Evolutionary conservation across 78 protist species (phyloP).

Genomic region (Monosiga brevicollis): DNA sequence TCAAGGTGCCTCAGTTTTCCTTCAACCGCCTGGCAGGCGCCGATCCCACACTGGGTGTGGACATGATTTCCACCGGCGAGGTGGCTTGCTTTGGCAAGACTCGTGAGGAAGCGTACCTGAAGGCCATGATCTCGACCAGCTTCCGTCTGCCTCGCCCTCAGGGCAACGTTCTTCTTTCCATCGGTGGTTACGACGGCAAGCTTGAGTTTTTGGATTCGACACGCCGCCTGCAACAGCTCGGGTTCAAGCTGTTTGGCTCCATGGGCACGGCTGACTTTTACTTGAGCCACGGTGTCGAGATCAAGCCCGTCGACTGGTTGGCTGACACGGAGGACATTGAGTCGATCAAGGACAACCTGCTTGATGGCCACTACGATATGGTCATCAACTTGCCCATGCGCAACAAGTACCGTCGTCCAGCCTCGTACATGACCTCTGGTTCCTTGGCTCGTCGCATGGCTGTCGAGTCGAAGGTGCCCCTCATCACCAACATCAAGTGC

Average conservation of each 20-base stretch:
- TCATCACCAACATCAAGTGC: constrained; percentile 80
- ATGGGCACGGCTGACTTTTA: constrained; percentile 66
- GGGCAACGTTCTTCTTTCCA: constrained; percentile 59
- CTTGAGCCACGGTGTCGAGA: constrained; percentile 25
- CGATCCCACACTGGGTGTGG: constrained; percentile 95
- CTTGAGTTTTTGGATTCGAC: constrained; percentile 62
- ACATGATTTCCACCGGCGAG: constrained; percentile 97
- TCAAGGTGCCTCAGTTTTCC: constrained; percentile 92
- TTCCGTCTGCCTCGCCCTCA: constrained; percentile 53
- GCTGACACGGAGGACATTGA: background rate
- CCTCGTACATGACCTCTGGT: constrained; percentile 66
- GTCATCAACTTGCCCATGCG: constrained; percentile 71
- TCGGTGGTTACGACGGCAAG: constrained; percentile 72
- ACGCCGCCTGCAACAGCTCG: constrained; percentile 34
- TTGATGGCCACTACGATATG: constrained; percentile 45
- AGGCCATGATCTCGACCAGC: constrained; percentile 76
- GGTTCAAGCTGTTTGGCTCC: constrained; percentile 48
- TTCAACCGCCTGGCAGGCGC: constrained; percentile 88
- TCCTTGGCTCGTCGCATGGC: constrained; percentile 77
- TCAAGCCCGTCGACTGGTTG: constrained; percentile 7
- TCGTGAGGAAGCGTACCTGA: constrained; percentile 83
- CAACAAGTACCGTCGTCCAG: constrained; percentile 65
- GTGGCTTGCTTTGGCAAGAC: constrained; percentile 86
- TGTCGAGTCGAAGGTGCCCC: constrained; percentile 68
- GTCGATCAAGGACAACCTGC: constrained; percentile 4